Evolutionary conservation across 345 rosid species (phyloP).

Genomic region (Eucalyptus curtisii): DNA sequence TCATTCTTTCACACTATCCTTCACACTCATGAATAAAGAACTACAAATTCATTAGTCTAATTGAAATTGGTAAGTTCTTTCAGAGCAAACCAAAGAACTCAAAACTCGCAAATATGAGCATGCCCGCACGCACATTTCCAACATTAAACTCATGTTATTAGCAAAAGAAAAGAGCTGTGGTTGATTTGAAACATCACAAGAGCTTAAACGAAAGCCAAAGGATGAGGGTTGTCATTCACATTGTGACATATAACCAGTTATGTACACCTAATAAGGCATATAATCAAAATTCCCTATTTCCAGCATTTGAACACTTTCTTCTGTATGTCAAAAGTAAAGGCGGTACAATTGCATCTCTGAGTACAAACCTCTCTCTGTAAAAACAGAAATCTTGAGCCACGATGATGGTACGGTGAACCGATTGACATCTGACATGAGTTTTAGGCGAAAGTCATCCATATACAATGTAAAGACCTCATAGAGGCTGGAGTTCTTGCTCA

Average conservation of each 20-base stretch:
- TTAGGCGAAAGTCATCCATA: background rate
- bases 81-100: background rate
- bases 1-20: background rate
- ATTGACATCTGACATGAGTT: background rate
- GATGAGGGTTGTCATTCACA: background rate
- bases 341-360: background rate
- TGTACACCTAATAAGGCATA: background rate
- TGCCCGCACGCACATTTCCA: background rate
- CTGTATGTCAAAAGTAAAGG: background rate
- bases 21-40: background rate
- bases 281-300: background rate
- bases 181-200: background rate
- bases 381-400: background rate
- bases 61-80: background rate
- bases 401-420: background rate
- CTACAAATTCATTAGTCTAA: background rate
- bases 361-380: background rate
- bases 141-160: background rate
- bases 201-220: background rate
- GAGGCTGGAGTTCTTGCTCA: slow-evolving; percentile 59
- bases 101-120: background rate
- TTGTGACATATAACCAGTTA: background rate
- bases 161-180: background rate
- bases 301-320: background rate
- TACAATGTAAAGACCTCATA: background rate